Base-by-base conservation (phyloP, 2,329 filamentous ascomycete species). In the Colletotrichum zoysiae region DNA sequence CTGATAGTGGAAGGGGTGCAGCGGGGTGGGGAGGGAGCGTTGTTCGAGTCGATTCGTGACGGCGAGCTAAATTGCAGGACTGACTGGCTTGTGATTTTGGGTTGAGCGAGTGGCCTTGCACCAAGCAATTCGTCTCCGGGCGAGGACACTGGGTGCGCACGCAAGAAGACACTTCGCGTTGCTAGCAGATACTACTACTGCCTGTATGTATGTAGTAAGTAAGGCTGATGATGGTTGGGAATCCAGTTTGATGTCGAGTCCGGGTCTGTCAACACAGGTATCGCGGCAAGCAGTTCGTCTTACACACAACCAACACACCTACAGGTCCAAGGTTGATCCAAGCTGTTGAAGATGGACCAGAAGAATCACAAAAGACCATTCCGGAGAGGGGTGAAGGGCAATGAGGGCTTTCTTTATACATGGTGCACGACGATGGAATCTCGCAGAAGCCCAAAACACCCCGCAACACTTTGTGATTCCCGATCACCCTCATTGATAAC, bases 401-500 rank as follows among this genome's bases (percentile, higher is more conserved):
- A 46, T 33, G 44, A 56, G 26, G 14, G 46, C 46, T 40, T 69
- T 55, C 38, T 68, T 68, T 71, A 69, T 69, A 63, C 42, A 33
- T 53, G 16, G 18, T 11, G 5, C 7, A 23, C n/a, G 55, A 53
- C 48, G 65, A 69, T 71, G 35, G 69, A 69, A 71, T 53, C 59
- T 30, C 59, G 23, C 69, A 65, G 69, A 69, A 71, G 40, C 26
- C 20, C 33, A 53, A 38, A 30, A 18, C 1, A 33, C 40, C 33
- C 46, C 57, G 35, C 7, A 20, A 18, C 38, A n/a, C 38, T 35
- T 60, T 48, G 58, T 56, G 56, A 55, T 23, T 50, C 61, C 44
- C 55, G 59, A 71, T 69, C 69, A 59, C 26, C 53, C 46, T 59
- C 48, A 44, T 60, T 64, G 69, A 71, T 71, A 71, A 69, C 65